Base-by-base conservation (phyloP, 2,329 filamentous ascomycete genomes). In the Botrytis elliptica region DNA sequence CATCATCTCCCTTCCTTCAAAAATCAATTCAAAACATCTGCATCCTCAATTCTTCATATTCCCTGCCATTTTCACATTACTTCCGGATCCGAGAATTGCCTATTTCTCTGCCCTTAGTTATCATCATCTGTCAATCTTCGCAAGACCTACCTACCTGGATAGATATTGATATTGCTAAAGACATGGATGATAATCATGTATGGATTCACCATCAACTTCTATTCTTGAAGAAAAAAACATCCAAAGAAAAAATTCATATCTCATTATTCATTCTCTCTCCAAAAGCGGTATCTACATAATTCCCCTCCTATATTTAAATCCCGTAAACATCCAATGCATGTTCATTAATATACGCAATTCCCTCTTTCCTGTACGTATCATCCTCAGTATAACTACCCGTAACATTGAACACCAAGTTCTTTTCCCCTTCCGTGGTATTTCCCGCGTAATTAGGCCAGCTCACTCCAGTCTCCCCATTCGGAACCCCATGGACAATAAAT, bases 401-500 rank as follows among this genome's bases (percentile, higher is more conserved):
- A 14, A 36, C 29, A 29, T 25, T n/a, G 33, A 73, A 73, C 4
- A 73, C 72, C 12, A 73, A 42, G 42, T 73, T 64, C 57, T 29
- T 52, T 8, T 33, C 46, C 7, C 12, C 42, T 1, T 42, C 55
- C 1, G 20, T 46, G 0, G 16, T 33, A 3, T 25, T 18, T 1
- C 29, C 33, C n/a, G 63, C 63, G 49, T 73, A 73, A 8, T 18
- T 52, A 7, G 71, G 71, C 71, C 71, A 72, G 1, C 1, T 9
- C 1, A 49, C 42, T 5, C 49, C 40, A 29, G 25, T 22, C 79
- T 67, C 59, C 25, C 6, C 46, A 64, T 73, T 72, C 16, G 76
- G 75, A 20, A 70, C 57, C 10, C 72, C 74, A 3, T 60, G 38
- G 1, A 57, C 60, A 25, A 76, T 46, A 59, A 76, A 77, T 38